Conservation (phyloP, 257 asterid species). For the Solanum acaule region DNA sequence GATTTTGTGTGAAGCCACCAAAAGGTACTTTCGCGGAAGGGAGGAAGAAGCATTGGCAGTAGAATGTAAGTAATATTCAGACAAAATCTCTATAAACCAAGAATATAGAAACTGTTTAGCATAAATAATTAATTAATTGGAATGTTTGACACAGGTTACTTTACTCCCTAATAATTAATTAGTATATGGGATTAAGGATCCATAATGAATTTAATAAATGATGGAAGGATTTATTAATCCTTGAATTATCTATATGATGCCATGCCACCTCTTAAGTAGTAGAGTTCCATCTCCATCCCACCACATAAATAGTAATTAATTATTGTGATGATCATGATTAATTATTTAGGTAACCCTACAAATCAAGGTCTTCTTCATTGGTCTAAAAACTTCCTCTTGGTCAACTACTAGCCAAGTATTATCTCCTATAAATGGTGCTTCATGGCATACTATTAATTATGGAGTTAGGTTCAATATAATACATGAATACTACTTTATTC, state of each 20-base stretch:
- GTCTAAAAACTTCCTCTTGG: conserved; percentile 5
- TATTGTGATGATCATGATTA: neutral
- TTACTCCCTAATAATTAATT: neutral
- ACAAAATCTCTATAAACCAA: neutral
- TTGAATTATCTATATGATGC: neutral
- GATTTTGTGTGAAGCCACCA: neutral
- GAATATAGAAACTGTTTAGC: neutral
- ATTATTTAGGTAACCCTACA: neutral
- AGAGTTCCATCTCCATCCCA: neutral
- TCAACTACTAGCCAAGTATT: conserved; percentile 21
- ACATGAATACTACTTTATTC: conserved; percentile 12
- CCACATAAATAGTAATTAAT: neutral
- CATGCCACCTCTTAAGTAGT: neutral
- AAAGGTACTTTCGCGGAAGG: neutral
- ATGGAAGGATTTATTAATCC: neutral
- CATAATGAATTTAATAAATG: neutral
- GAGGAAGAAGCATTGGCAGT: neutral
- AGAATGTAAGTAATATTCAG: neutral
- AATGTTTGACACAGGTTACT: neutral
- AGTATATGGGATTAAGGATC: neutral
- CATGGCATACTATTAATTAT: neutral
- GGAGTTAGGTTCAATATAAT: conserved; percentile 19
- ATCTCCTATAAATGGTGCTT: conserved; percentile 7
- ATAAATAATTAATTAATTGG: neutral
- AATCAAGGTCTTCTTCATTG: conserved; percentile 25